A percentile compares a stretch with the other conserved stretches of the same genome.
These are phyloP conservation scores for Triticum dicoccoides DNA, from an alignment of 176 grass and related monocot species.

Conservation along the genomic window DNA sequence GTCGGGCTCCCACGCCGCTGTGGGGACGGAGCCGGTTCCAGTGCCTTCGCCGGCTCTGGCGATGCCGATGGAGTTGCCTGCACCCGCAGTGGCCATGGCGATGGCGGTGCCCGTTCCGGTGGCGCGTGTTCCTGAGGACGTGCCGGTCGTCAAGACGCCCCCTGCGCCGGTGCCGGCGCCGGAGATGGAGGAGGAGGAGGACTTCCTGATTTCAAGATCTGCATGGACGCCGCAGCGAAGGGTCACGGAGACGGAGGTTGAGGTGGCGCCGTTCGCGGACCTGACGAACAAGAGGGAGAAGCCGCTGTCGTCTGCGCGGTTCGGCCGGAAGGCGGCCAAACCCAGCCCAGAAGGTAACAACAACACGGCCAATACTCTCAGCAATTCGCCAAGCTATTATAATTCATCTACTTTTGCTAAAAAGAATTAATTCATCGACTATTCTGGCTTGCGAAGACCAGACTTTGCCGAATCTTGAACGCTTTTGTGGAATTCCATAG, in stretches of 20 bases:
- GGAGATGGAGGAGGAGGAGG: conserved; percentile 25
- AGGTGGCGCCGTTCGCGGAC: conserved; percentile 27
- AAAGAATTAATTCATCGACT: background rate
- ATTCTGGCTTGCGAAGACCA: background rate
- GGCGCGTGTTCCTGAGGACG: background rate
- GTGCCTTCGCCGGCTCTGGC: conserved; percentile 8
- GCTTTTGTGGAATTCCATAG: background rate
- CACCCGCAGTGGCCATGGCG: background rate
- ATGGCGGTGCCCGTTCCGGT: background rate
- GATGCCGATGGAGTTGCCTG: conserved; percentile 4
- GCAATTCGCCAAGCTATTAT: background rate
- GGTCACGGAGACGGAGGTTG: conserved; percentile 2
- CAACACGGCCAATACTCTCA: background rate
- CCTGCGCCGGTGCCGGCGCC: background rate
- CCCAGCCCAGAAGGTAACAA: conserved; percentile 76
- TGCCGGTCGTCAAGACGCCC: background rate
- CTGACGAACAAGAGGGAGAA: conserved; percentile 56
- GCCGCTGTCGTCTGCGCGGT: conserved; percentile 54
- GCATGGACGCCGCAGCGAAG: conserved; percentile 47
- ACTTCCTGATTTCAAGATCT: conserved; percentile 55
- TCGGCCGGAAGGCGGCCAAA: conserved; percentile 55
- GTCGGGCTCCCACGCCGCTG: background rate
- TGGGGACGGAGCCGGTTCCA: background rate
- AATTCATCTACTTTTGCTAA: background rate
- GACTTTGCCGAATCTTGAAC: background rate